A percentile compares a stretch with the other conserved stretches of the same genome.
phyloP scores from a whole-genome alignment of 2,329 filamentous ascomycete genomes.

The Nemania abortiva region DNA sequence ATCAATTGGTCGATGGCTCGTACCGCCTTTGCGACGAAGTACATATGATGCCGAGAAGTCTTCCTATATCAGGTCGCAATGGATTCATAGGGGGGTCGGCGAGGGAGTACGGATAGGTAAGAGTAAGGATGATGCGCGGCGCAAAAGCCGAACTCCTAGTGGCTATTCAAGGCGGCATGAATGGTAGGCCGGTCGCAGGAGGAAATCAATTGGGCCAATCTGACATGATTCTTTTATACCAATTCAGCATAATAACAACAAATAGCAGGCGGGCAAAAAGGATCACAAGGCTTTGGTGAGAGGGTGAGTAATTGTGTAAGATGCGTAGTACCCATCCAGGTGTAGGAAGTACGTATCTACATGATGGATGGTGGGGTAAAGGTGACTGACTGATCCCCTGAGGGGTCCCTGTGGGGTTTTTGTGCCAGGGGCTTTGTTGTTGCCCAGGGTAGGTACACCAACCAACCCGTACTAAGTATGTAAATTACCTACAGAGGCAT shows the following conservation, averaged over 20 bases:
- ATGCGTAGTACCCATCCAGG: background rate
- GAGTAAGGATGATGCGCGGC: constrained; percentile 24
- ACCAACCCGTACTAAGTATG: too few species aligned
- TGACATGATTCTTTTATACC: constrained; percentile 20
- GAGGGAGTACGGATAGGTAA: background rate
- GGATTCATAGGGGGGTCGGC: constrained; percentile 1
- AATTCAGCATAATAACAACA: background rate
- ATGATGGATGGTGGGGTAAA: background rate
- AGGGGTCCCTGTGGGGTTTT: constrained; percentile 7
- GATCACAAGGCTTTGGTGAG: constrained; percentile 9
- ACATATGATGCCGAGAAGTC: background rate
- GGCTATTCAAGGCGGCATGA: constrained; percentile 38
- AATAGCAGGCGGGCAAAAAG: background rate
- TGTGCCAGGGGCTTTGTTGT: background rate
- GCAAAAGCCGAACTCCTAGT: constrained; percentile 31
- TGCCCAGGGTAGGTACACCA: background rate
- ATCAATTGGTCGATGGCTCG: constrained; percentile 5
- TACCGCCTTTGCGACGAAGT: constrained; percentile 3
- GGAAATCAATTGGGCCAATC: constrained; percentile 21
- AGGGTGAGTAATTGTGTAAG: background rate
- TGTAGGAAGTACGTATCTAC: background rate
- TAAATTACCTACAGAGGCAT: too few species aligned
- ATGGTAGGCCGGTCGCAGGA: constrained; percentile 13
- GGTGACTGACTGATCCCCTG: background rate
- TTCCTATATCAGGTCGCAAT: constrained; percentile 3